phyloP scores from a whole-genome alignment of 768 basidiomycete genomes.

The Leccinum disarticulatum region DNA sequence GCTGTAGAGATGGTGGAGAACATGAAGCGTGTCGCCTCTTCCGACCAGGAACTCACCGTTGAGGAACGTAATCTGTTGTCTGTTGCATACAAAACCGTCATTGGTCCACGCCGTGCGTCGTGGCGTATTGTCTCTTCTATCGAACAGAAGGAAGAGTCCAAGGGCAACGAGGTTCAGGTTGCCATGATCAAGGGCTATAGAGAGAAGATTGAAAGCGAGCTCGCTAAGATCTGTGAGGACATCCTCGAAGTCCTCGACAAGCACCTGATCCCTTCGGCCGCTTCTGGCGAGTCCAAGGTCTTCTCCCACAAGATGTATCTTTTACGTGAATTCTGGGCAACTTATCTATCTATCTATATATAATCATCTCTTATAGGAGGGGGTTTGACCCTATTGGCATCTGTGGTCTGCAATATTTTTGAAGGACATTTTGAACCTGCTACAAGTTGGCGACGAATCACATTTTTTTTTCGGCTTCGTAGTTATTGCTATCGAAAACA shows the following conservation, averaged over 20 bases:
- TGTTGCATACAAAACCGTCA: constrained; percentile 99
- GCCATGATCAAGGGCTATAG: constrained; percentile 97
- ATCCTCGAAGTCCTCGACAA: constrained; percentile 97
- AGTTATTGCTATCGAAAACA: too few relatives aligned
- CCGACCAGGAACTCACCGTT: constrained; percentile 96
- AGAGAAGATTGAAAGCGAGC: constrained; percentile 96
- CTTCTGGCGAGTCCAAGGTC: constrained; percentile 95
- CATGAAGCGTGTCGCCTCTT: constrained; percentile 98
- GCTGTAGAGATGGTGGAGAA: constrained; percentile 92
- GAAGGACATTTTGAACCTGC: too few relatives aligned
- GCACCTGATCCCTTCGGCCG: constrained; percentile 96
- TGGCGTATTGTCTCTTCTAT: constrained; percentile 99
- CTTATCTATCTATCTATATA: too few relatives aligned
- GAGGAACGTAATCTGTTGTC: constrained; percentile 98
- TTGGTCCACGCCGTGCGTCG: constrained; percentile 95
- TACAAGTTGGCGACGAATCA: too few relatives aligned
- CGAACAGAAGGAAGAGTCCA: constrained; percentile 98
- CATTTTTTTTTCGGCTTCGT: too few relatives aligned
- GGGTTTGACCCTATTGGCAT: too few relatives aligned
- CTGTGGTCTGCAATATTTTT: too few relatives aligned
- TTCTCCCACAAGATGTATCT: constrained; percentile 98
- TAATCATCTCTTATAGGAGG: too few relatives aligned
- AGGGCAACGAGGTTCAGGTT: constrained; percentile 95
- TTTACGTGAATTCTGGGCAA: too few relatives aligned
- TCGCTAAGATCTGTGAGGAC: constrained; percentile 98